Percentiles rank a stretch among this genome's conserved stretches.
These are phyloP conservation scores for Fusarium clavum DNA, from an alignment of 2,329 filamentous ascomycete genomes.

Conservation along the genomic window DNA sequence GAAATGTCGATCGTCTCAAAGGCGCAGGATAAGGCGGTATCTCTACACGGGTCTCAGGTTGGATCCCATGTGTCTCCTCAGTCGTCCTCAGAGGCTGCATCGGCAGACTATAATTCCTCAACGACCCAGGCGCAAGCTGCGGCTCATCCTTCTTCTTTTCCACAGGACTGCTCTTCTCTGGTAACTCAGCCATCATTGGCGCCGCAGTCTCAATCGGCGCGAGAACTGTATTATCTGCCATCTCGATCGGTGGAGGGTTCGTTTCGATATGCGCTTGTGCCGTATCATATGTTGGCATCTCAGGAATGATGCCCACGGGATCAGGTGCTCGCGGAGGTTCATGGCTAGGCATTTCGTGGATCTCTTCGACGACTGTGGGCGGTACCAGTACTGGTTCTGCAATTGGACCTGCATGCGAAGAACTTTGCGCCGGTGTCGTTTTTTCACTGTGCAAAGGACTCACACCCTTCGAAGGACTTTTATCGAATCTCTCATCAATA, in stretches of 20 bases:
- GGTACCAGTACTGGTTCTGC: conserved; percentile 32
- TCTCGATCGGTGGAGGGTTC: conserved; percentile 59
- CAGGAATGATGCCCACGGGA: conserved; percentile 59
- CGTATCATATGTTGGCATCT: conserved; percentile 61
- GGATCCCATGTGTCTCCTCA: conserved; percentile 15
- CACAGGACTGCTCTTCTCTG: conserved; percentile 49
- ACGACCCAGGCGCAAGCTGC: conserved; percentile 30
- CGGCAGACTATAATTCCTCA: conserved; percentile 16
- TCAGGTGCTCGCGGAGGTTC: conserved; percentile 47
- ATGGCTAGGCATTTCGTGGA: conserved; percentile 49
- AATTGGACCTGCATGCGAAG: conserved; percentile 15
- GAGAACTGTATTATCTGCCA: conserved; percentile 54
- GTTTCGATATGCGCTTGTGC: conserved; percentile 55
- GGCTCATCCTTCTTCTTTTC: conserved; percentile 42
- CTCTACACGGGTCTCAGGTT: conserved; percentile 18
- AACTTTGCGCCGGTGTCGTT: conserved; percentile 48
- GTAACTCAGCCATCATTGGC: conserved; percentile 54
- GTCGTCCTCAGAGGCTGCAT: conserved; percentile 24
- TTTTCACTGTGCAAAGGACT: conserved; percentile 48
- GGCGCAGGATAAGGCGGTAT: conserved; percentile 15
- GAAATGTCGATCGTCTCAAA: conserved; percentile 38
- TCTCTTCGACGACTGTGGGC: conserved; percentile 44
- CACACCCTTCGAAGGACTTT: conserved; percentile 40
- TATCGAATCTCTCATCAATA: conserved; percentile 35
- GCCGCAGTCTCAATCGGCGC: conserved; percentile 51